Conservation (phyloP, 257 asterid genomes). For the Nicotiana paniculata region DNA sequence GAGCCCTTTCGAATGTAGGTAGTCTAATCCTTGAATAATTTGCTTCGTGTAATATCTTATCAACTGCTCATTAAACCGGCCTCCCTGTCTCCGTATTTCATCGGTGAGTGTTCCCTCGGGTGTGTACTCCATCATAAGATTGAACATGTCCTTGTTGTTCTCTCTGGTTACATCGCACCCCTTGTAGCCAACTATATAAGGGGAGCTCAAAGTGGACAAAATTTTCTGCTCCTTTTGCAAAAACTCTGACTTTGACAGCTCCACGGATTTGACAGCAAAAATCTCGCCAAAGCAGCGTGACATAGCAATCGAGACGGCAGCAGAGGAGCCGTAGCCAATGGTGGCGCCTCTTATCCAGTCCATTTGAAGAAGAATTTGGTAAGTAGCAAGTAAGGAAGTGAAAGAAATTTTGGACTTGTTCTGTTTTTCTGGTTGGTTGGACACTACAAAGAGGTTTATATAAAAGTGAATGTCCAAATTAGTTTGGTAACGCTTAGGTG, state of each 20-base stretch:
- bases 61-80: constrained; percentile 30
- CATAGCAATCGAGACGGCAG: constrained; percentile 49
- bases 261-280: constrained; percentile 57
- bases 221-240: constrained; percentile 45
- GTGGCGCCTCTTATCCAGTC: constrained; percentile 64
- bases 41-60: constrained; percentile 29
- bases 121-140: constrained; percentile 52
- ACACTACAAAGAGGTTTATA: neutral
- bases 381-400: constrained; percentile 3
- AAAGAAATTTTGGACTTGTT: neutral
- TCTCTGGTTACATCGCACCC: constrained; percentile 44
- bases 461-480: neutral
- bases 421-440: neutral
- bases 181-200: constrained; percentile 38
- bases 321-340: constrained; percentile 63
- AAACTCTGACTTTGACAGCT: constrained; percentile 28
- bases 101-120: constrained; percentile 41
- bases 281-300: constrained; percentile 19
- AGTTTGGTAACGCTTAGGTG: neutral
- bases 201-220: constrained; percentile 31
- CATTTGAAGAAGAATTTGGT: constrained; percentile 17
- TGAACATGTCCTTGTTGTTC: constrained; percentile 26
- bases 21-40: constrained; percentile 44
- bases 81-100: constrained; percentile 20
- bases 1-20: constrained; percentile 50